Base-by-base conservation (phyloP, 73 alveolate genomes). In the Tetrahymena borealis region DNA sequence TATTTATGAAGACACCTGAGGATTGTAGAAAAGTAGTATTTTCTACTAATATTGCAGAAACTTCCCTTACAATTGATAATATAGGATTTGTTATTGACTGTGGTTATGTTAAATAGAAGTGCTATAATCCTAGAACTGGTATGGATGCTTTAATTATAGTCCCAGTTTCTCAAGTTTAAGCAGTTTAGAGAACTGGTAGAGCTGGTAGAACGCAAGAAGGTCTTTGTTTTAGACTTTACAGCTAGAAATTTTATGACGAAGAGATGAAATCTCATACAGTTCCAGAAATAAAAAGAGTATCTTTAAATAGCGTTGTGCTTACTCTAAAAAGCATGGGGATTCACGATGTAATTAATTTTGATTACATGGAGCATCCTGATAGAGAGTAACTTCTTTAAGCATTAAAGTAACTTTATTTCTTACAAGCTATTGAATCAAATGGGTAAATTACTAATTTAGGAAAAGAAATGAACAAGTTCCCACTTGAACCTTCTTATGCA, bases 181-280 rank as follows among this genome's bases (percentile, higher is more conserved):
- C 99, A 10, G 97, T 94, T 20, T 97, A 98, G 90, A 91, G 99
- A 92, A 96, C 99, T 36, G 99, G 99, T 36, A 90, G 99, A 90
- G 99, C 99, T 37, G 99, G 99, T 2, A 96, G 99, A 41, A 98
- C 99, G 5, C 91, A 97, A 79, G 97, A 97, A 35, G 99, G 99
- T 33, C 98, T 98, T 91, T 98, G 99, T 78, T 96, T 97, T 91
- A 91, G 99, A 78, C 94, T 98, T 78, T 98, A 97, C 96, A 90
- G 99, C 7, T 99, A 98, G 79, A 93, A 96, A 43, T 96, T 96
- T 94, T 98, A 91, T 94, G 91, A 96, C 24, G 96, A 97, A 35
- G 94, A 96, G 15, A 95, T 97, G 97, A 94, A 94, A 20, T 96
- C 95, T 20, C 93, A 96, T 32, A 96, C 98, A 16, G 94, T 95